Evolutionary conservation across 1,284 basidiomycete genomes (phyloP).

Genomic region (Amylostereum chailletii): DNA sequence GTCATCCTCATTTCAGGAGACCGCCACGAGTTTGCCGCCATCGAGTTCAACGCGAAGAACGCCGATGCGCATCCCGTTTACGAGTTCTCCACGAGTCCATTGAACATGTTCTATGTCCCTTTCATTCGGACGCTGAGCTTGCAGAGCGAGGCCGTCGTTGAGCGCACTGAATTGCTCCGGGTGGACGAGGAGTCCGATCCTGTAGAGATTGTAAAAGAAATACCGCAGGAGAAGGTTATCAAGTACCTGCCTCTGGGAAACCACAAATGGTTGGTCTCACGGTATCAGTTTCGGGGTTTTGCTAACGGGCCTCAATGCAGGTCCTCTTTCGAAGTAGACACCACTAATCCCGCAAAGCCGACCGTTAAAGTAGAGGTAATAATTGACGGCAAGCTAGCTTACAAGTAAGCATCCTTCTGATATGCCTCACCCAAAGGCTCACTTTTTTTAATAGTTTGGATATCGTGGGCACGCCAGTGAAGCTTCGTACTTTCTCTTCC

Average conservation of each 20-base stretch:
- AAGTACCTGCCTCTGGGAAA: conserved; percentile 60
- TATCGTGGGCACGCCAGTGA: conserved; percentile 42
- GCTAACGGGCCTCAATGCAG: conserved; percentile 20
- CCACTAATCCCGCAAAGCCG: conserved; percentile 46
- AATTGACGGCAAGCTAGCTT: conserved; percentile 57
- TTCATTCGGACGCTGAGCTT: conserved; percentile 40
- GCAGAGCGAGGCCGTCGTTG: conserved; percentile 34
- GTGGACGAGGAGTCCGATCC: conserved; percentile 16
- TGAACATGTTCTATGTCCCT: conserved; percentile 70
- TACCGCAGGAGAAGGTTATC: conserved; percentile 55
- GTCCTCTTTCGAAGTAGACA: conserved; percentile 71
- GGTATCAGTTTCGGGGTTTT: background rate
- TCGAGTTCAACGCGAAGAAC: conserved; percentile 46
- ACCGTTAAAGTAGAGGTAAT: conserved; percentile 48
- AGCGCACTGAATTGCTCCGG: conserved; percentile 19
- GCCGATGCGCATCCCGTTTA: conserved; percentile 28
- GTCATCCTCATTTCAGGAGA: conserved; percentile 64
- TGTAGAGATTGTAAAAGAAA: conserved; percentile 20
- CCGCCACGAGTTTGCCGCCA: conserved; percentile 74
- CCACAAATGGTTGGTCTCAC: conserved; percentile 43
- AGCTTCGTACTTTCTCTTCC: conserved; percentile 28
- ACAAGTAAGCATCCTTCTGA: conserved; percentile 34
- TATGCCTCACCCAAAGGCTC: background rate
- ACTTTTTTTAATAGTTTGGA: conserved; percentile 19
- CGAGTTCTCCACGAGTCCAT: conserved; percentile 57